A percentile compares a stretch with the other conserved stretches of the same genome.
Conservation (phyloP, 345 rosid genomes). For the Pelargonium nanum region DNA sequence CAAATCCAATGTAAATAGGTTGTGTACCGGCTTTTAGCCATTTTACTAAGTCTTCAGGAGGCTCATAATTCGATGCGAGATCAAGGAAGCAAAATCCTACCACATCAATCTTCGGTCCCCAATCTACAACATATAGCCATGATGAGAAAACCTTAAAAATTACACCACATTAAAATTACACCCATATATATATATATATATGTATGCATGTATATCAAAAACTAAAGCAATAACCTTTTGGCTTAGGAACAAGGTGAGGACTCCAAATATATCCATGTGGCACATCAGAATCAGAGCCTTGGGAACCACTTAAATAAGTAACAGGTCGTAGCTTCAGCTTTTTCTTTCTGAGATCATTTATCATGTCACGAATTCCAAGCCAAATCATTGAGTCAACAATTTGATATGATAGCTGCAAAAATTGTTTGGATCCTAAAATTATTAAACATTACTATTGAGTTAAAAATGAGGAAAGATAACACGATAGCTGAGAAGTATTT, state of each 20-base stretch:
- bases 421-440: background rate
- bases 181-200: no score
- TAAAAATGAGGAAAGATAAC: background rate
- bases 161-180: no score
- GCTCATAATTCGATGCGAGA: constrained; percentile 94
- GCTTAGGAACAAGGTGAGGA: constrained; percentile 97
- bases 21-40: constrained; percentile 89
- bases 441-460: background rate
- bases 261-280: constrained; percentile 99
- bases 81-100: constrained; percentile 99
- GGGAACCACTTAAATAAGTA: constrained; percentile 96
- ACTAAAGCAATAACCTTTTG: constrained; percentile 55
- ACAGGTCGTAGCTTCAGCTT: constrained; percentile 88
- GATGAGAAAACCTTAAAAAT: background rate
- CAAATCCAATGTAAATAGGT: constrained; percentile 96
- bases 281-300: constrained; percentile 73
- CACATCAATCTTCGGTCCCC: constrained; percentile 95
- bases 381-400: constrained; percentile 93
- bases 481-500: background rate
- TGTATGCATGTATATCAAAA: background rate
- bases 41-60: constrained; percentile 71
- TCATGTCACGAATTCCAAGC: constrained; percentile 98
- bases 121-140: constrained; percentile 59
- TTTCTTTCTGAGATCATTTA: constrained; percentile 88
- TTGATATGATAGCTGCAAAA: constrained; percentile 81